Evolutionary conservation across 2,329 filamentous ascomycete genomes (phyloP).

Genomic region (Dactylellina leptospora): DNA sequence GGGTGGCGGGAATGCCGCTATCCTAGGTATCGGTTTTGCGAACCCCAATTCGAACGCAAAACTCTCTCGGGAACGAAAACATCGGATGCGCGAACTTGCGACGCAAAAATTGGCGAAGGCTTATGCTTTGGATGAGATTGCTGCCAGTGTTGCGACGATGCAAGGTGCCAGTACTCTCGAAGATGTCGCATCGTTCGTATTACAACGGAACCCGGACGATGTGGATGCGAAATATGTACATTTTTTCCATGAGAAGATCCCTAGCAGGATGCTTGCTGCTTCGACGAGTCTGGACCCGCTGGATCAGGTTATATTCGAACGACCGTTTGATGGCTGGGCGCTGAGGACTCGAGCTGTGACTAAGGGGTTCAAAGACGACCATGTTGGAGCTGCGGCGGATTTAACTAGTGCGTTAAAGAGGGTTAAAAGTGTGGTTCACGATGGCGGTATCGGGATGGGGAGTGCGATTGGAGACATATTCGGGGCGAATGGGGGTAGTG

Average conservation of each 20-base stretch:
- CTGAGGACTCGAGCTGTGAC: slow-evolving; percentile 78
- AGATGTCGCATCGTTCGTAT: slow-evolving; percentile 76
- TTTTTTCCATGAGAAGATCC: slow-evolving; percentile 91
- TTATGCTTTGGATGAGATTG: slow-evolving; percentile 83
- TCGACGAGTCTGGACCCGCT: slow-evolving; percentile 74
- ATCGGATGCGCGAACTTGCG: slow-evolving; percentile 81
- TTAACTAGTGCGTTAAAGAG: slow-evolving; percentile 72
- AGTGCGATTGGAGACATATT: slow-evolving; percentile 60
- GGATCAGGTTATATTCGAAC: slow-evolving; percentile 72
- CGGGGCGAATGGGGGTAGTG: slow-evolving; percentile 17
- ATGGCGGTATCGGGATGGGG: slow-evolving; percentile 66
- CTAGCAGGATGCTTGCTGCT: slow-evolving; percentile 75
- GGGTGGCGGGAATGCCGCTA: slow-evolving; percentile 64
- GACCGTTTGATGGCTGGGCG: slow-evolving; percentile 72
- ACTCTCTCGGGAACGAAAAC: slow-evolving; percentile 78
- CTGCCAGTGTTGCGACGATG: slow-evolving; percentile 83
- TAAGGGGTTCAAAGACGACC: slow-evolving; percentile 78
- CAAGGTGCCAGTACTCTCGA: slow-evolving; percentile 80
- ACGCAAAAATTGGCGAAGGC: slow-evolving; percentile 79
- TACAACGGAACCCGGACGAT: slow-evolving; percentile 74
- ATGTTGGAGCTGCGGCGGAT: slow-evolving; percentile 74
- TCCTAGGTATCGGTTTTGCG: slow-evolving; percentile 68
- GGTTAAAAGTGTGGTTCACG: slow-evolving; percentile 64
- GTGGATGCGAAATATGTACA: slow-evolving; percentile 85
- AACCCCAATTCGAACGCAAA: slow-evolving; percentile 67